Evolutionary conservation across 176 grass and related monocot genomes (phyloP).

Genomic region (Raddia distichophylla): DNA sequence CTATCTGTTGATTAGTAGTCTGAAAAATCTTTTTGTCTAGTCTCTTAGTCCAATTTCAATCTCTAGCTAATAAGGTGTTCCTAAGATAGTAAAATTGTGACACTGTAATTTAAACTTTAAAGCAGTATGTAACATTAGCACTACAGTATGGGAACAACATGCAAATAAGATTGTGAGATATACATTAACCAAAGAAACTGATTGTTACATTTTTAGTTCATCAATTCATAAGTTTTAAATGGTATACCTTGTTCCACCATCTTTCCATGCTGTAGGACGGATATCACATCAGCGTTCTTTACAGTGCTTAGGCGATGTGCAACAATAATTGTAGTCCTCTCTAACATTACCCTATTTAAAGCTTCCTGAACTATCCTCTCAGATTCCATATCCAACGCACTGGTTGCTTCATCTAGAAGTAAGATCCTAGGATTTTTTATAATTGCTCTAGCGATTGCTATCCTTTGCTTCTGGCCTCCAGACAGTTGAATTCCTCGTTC

Average conservation of each 20-base stretch:
- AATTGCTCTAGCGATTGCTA: slow-evolving; percentile 92
- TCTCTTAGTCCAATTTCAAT: neutral
- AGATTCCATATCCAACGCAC: slow-evolving; percentile 83
- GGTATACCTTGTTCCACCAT: slow-evolving; percentile 87
- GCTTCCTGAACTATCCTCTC: slow-evolving; percentile 86
- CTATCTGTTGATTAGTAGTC: neutral
- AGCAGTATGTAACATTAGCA: neutral
- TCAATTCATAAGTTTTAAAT: slow-evolving; percentile 8
- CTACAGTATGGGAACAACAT: neutral
- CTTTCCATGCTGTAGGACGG: slow-evolving; percentile 80
- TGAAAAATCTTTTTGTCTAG: neutral
- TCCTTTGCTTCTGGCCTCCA: slow-evolving; percentile 91
- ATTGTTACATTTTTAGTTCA: slow-evolving; percentile 9
- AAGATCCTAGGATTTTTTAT: slow-evolving; percentile 84
- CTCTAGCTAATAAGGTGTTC: neutral
- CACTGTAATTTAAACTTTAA: neutral
- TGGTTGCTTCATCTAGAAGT: slow-evolving; percentile 93
- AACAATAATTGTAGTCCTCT: slow-evolving; percentile 84
- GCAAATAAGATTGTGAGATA: neutral
- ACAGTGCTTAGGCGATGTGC: slow-evolving; percentile 88
- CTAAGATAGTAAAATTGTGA: neutral
- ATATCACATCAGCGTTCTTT: slow-evolving; percentile 77
- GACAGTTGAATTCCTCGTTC: slow-evolving; percentile 86
- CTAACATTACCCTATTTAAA: slow-evolving; percentile 74
- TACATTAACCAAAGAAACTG: neutral